These are phyloP conservation scores for Fusarium sp. DNA, from an alignment of 2,329 filamentous ascomycete genomes.

Conservation along the genomic window DNA sequence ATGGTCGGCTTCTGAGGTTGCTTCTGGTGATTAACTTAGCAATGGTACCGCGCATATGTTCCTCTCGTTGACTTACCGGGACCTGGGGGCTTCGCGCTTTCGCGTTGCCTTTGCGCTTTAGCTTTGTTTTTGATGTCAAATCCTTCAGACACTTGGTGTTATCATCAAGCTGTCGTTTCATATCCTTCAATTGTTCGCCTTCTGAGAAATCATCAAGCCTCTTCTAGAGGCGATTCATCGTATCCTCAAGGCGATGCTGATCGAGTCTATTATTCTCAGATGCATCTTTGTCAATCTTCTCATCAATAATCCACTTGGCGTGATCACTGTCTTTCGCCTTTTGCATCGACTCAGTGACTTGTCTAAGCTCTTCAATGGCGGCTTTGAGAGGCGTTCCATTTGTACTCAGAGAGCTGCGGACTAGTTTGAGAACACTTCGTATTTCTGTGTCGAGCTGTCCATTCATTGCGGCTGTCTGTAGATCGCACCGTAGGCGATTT, in stretches of 20 bases:
- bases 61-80: rapidly evolving
- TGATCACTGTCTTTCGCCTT: not conserved
- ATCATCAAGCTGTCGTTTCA: not conserved
- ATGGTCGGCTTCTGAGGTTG: not conserved
- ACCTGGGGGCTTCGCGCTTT: too few relatives aligned
- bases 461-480: not conserved
- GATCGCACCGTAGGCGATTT: too few relatives aligned
- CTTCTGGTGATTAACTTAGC: not conserved
- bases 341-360: not conserved
- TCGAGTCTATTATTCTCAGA: rapidly evolving
- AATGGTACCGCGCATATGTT: rapidly evolving
- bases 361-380: not conserved
- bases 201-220: not conserved
- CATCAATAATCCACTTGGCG: not conserved
- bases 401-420: not conserved
- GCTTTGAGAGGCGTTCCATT: not conserved
- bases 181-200: not conserved
- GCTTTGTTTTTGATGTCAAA: not conserved
- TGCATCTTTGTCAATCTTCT: rapidly evolving
- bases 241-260: not conserved
- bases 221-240: not conserved
- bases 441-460: not conserved
- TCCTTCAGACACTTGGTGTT: not conserved
- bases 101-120: not conserved
- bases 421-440: not conserved